These are phyloP conservation scores for Rhodotorula sp. DNA, from an alignment of 1,284 basidiomycete genomes.

Conservation along the genomic window DNA sequence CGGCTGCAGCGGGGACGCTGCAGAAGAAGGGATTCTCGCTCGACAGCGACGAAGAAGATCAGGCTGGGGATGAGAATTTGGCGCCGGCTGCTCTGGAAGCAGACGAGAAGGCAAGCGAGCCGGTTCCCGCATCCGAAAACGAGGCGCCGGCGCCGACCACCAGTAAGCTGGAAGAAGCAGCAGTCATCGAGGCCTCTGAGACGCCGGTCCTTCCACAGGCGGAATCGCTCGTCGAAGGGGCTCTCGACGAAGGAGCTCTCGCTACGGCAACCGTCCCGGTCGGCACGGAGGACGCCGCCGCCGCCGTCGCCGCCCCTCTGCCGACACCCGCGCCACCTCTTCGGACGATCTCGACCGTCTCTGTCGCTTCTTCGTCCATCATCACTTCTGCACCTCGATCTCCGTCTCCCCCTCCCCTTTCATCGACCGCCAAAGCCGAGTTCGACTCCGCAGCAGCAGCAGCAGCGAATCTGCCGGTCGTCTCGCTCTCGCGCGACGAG, in stretches of 20 bases:
- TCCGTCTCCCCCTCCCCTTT: constrained; percentile 33
- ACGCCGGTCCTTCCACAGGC: too few species aligned
- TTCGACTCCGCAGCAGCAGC: constrained; percentile 46
- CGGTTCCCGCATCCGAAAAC: too few species aligned
- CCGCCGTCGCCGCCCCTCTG: neutral
- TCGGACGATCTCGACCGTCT: constrained; percentile 18
- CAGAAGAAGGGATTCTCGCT: constrained; percentile 7
- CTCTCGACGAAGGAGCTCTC: neutral
- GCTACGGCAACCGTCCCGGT: neutral
- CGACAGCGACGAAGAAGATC: constrained; percentile 41
- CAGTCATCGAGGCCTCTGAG: too few species aligned
- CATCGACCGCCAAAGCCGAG: neutral
- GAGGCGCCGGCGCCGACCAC: too few species aligned
- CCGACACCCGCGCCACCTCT: neutral
- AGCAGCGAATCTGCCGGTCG: neutral
- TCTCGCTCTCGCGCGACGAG: constrained; percentile 7
- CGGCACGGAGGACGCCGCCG: neutral
- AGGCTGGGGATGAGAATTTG: neutral
- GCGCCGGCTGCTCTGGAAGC: neutral
- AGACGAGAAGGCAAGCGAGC: neutral
- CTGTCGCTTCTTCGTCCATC: constrained; percentile 6
- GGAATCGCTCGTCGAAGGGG: neutral
- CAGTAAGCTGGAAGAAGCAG: too few species aligned
- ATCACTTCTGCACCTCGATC: constrained; percentile 35
- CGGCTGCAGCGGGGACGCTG: neutral